Conservation (phyloP, 202 grass and related monocot genomes). For the Setaria viridis region DNA sequence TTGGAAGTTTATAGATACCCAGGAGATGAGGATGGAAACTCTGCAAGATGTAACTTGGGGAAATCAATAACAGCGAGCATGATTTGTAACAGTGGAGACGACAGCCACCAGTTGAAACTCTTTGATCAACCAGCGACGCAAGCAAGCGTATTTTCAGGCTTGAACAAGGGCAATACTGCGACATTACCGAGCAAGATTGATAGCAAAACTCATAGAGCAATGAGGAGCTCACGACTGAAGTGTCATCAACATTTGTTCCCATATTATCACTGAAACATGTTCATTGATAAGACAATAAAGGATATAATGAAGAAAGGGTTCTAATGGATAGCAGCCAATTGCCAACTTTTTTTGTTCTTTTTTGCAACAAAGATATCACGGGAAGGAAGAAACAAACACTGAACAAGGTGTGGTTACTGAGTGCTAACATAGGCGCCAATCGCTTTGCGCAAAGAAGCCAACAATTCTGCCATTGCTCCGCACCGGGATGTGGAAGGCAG, state of each 20-base stretch:
- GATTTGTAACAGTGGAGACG: background rate
- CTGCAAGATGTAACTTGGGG: too few relatives aligned
- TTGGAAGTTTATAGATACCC: too few relatives aligned
- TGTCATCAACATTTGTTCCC: too few relatives aligned
- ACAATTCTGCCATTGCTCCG: background rate
- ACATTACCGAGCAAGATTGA: too few relatives aligned
- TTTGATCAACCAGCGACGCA: background rate
- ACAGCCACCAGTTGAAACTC: background rate
- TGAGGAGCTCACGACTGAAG: too few relatives aligned
- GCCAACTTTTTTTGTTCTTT: too few relatives aligned
- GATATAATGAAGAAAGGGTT: too few relatives aligned
- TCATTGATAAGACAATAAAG: background rate
- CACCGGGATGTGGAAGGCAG: background rate
- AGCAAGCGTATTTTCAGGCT: background rate
- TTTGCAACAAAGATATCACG: too few relatives aligned
- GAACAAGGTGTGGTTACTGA: background rate
- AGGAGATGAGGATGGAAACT: background rate
- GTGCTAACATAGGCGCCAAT: background rate
- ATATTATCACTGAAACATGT: too few relatives aligned
- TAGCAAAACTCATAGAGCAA: too few relatives aligned
- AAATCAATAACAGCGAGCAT: background rate
- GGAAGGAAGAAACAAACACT: background rate
- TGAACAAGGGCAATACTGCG: background rate
- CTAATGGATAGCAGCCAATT: too few relatives aligned
- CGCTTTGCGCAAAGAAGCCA: background rate